A percentile compares a stretch with the other conserved stretches of the same genome.
These are phyloP conservation scores for Salmacisia buchloeana DNA, from an alignment of 1,284 basidiomycete genomes.

Conservation along the genomic window DNA sequence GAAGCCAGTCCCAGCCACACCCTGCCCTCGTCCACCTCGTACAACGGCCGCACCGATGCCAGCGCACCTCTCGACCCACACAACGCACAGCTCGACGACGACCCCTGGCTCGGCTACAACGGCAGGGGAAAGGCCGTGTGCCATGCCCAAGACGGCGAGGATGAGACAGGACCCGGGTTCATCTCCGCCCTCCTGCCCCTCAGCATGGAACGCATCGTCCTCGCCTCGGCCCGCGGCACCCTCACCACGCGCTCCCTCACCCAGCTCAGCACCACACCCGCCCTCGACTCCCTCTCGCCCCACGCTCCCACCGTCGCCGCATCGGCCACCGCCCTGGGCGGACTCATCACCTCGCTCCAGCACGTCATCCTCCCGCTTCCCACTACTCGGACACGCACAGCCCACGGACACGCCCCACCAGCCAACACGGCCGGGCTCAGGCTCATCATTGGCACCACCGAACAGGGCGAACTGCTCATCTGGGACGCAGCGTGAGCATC, in stretches of 20 bases:
- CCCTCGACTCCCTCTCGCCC: constrained; percentile 14
- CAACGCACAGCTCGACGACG: neutral
- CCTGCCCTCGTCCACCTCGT: no score
- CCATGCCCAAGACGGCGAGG: no score
- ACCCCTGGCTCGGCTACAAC: neutral
- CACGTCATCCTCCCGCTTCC: constrained; percentile 24
- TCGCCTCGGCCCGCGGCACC: constrained; percentile 16
- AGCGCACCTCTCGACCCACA: neutral
- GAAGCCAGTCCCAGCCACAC: no score
- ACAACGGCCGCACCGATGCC: neutral
- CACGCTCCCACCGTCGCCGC: neutral
- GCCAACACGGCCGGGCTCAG: no score
- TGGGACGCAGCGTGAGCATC: constrained; percentile 13
- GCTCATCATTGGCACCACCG: constrained; percentile 29
- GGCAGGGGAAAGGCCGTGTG: neutral
- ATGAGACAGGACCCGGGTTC: no score
- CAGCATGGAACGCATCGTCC: constrained; percentile 18
- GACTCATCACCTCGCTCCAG: constrained; percentile 19
- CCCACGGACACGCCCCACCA: neutral
- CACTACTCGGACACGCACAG: no score
- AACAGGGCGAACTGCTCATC: constrained; percentile 34
- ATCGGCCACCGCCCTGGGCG: constrained; percentile 5
- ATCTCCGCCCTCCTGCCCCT: constrained; percentile 9
- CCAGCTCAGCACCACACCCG: constrained; percentile 10
- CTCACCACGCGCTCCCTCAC: constrained; percentile 11